A percentile compares a stretch with the other conserved stretches of the same genome.
phyloP scores from a whole-genome alignment of 75 land plant species.

The Ceratopteris richardii region DNA sequence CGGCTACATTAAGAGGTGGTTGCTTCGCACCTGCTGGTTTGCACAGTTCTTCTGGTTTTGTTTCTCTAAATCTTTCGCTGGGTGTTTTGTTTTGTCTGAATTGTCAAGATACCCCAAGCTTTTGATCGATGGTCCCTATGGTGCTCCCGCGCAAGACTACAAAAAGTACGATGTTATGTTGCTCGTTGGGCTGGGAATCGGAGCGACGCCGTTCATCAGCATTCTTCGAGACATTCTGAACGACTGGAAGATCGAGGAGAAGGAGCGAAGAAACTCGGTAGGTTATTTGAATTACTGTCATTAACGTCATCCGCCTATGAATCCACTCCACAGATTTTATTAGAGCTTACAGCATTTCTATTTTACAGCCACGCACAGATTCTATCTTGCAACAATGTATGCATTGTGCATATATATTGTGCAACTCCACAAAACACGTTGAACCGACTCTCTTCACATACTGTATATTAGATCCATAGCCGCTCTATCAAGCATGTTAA shows the following conservation, averaged over 20 bases:
- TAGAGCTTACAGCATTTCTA: too few species aligned
- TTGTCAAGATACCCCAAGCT: background rate
- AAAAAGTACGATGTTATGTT: constrained; percentile 77
- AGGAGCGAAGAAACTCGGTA: background rate
- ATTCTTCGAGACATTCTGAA: constrained; percentile 39
- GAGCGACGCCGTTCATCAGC: constrained; percentile 97
- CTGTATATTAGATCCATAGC: too few species aligned
- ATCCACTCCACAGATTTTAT: too few species aligned
- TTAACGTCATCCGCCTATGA: too few species aligned
- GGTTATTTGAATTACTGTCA: background rate
- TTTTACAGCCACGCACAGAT: too few species aligned
- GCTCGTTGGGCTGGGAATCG: constrained; percentile 91
- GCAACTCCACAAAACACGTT: too few species aligned
- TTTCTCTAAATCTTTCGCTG: background rate
- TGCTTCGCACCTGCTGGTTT: too few species aligned
- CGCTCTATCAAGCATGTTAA: too few species aligned
- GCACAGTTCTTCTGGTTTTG: background rate
- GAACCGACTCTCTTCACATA: too few species aligned
- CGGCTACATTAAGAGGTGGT: background rate
- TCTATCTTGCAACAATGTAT: too few species aligned
- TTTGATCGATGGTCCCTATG: constrained; percentile 79
- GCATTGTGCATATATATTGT: background rate
- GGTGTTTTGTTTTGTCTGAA: background rate
- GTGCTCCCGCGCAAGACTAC: constrained; percentile 98
- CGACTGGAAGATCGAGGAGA: constrained; percentile 7